Evolutionary conservation across 192 early-diverging fungal genomes (phyloP).

Genomic region (Thoreauomyces humboldtii): DNA sequence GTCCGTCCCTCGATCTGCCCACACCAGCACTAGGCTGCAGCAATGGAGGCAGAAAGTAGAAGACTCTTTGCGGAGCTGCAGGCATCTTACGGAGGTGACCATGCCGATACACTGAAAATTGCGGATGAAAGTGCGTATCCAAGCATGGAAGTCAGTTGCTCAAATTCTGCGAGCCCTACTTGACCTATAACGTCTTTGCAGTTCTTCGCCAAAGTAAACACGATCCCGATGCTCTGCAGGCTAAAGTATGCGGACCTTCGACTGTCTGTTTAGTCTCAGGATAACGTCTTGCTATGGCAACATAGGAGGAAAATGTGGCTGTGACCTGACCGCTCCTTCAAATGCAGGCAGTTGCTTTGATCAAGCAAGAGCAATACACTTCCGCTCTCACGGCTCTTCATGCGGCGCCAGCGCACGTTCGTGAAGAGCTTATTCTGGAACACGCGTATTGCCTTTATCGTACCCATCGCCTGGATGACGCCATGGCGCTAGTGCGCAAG

Average conservation of each 20-base stretch:
- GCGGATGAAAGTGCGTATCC: background rate
- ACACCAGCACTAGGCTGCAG: no score
- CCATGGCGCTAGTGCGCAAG: slow-evolving; percentile 37
- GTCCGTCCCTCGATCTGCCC: no score
- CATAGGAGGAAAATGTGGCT: background rate
- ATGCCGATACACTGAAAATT: background rate
- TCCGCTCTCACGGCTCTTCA: slow-evolving; percentile 6
- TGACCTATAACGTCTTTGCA: background rate
- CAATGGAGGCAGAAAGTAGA: background rate
- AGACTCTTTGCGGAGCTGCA: slow-evolving; percentile 1
- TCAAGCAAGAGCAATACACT: slow-evolving; percentile 17
- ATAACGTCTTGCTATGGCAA: no score
- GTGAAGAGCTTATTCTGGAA: slow-evolving; percentile 49
- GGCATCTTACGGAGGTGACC: background rate
- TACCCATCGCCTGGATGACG: slow-evolving; percentile 52
- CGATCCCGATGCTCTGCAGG: slow-evolving; percentile 25
- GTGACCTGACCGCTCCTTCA: background rate
- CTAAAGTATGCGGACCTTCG: slow-evolving; percentile 6
- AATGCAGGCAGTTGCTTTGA: slow-evolving; percentile 17
- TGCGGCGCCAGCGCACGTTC: background rate
- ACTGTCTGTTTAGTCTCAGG: no score
- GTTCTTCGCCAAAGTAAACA: slow-evolving; percentile 3
- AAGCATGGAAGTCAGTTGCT: background rate
- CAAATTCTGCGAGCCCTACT: background rate
- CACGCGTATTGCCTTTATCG: slow-evolving; percentile 68